A percentile compares a stretch with the other conserved stretches of the same genome.
phyloP scores from a whole-genome alignment of 2,329 filamentous ascomycete species.

The Cladophialophora bantiana region DNA sequence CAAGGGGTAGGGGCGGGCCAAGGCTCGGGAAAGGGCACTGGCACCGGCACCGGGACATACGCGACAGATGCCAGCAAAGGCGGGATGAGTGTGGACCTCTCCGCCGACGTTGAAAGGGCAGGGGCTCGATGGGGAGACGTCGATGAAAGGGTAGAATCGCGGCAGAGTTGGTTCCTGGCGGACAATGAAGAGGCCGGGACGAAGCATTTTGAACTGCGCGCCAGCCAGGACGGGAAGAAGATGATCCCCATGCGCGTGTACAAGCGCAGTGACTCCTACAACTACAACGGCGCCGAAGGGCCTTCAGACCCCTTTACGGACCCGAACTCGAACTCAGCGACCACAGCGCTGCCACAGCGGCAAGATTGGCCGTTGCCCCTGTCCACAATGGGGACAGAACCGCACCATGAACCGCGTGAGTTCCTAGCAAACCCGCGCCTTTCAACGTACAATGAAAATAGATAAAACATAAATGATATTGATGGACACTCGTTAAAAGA shows the following conservation, averaged over 20 bases:
- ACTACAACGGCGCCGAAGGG: neutral
- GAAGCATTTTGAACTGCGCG: constrained; percentile 79
- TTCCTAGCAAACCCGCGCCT: constrained; percentile 12
- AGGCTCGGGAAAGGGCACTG: neutral
- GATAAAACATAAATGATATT: neutral
- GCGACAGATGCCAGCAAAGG: constrained; percentile 8
- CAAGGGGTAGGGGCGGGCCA: neutral
- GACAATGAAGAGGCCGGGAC: constrained; percentile 63
- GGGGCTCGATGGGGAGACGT: neutral
- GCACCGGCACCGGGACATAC: constrained; percentile 7
- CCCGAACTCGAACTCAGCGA: neutral
- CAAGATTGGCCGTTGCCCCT: constrained; percentile 6
- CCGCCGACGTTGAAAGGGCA: constrained; percentile 1
- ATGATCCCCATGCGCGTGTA: constrained; percentile 38
- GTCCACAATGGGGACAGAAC: neutral
- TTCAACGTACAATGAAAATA: constrained; percentile 2
- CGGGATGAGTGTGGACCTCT: constrained; percentile 17
- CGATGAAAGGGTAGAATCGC: constrained; percentile 16
- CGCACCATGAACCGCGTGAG: constrained; percentile 11
- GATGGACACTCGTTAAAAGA: neutral
- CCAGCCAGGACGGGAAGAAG: constrained; percentile 34
- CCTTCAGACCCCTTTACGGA: constrained; percentile 5
- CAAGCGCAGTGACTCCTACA: constrained; percentile 10
- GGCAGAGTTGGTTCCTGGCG: constrained; percentile 25
- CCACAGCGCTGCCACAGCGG: neutral